Evolutionary conservation across 2,329 filamentous ascomycete genomes (phyloP).

Genomic region (Coniochaeta ligniaria): DNA sequence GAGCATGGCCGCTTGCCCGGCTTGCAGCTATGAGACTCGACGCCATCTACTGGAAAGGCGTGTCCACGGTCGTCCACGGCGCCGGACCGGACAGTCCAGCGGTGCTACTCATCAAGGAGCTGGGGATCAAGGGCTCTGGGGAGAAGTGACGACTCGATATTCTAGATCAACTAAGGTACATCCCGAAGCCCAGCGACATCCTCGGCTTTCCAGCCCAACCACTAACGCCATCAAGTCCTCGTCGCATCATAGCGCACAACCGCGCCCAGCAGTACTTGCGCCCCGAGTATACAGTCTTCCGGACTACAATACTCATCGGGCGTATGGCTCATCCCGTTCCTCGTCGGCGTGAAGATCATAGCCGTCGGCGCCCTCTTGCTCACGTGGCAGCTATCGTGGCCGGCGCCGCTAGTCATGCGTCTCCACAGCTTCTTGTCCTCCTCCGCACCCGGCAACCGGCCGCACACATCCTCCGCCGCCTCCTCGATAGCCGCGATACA

Average conservation of each 20-base stretch:
- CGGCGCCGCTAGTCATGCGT: slow-evolving; percentile 30
- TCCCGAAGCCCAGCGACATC: no score
- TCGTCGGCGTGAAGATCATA: slow-evolving; percentile 62
- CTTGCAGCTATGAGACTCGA: slow-evolving; percentile 17
- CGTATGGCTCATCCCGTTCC: slow-evolving; percentile 56
- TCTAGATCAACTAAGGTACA: not conserved
- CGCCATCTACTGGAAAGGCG: slow-evolving; percentile 16
- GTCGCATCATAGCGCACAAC: slow-evolving; percentile 14
- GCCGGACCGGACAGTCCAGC: slow-evolving; percentile 14
- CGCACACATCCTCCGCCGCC: slow-evolving; percentile 43
- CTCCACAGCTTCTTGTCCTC: slow-evolving; percentile 14
- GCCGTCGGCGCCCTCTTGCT: slow-evolving; percentile 52
- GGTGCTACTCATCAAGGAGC: slow-evolving; percentile 7
- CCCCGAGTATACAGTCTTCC: slow-evolving; percentile 51
- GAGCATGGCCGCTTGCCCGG: slow-evolving; percentile 15
- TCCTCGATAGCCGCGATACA: slow-evolving; percentile 59
- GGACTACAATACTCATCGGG: slow-evolving; percentile 54
- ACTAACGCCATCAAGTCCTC: not conserved
- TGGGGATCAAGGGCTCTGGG: not conserved
- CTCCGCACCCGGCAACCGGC: slow-evolving; percentile 39
- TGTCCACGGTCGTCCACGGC: slow-evolving; percentile 10
- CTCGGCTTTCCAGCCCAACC: no score
- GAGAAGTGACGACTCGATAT: not conserved
- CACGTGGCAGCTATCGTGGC: slow-evolving; percentile 49
- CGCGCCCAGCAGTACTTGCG: slow-evolving; percentile 36